Conservation (phyloP, 2,329 filamentous ascomycete genomes). For the Talaromyces sp. region DNA sequence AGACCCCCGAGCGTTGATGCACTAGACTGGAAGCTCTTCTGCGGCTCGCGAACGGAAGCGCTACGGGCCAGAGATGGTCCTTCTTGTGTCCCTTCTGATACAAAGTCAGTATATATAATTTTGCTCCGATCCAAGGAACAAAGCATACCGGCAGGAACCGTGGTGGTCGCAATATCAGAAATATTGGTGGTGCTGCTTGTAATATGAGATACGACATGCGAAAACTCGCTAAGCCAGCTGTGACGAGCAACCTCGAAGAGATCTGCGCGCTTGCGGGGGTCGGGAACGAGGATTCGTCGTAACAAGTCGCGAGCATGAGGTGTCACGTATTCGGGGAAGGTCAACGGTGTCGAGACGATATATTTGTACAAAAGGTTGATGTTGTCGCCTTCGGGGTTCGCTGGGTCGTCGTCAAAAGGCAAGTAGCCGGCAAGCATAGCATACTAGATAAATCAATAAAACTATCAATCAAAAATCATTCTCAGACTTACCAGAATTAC, state of each 20-base stretch:
- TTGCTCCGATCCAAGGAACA: slow-evolving; percentile 13
- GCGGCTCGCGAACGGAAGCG: slow-evolving; percentile 83
- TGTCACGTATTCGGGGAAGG: slow-evolving; percentile 97
- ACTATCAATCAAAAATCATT: background rate
- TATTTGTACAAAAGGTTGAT: slow-evolving; percentile 99
- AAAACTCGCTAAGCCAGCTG: slow-evolving; percentile 96
- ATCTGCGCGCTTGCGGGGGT: slow-evolving; percentile 90
- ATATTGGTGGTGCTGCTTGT: slow-evolving; percentile 90
- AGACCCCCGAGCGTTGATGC: slow-evolving; percentile 54
- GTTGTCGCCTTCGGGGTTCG: slow-evolving; percentile 97
- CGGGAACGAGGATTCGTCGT: slow-evolving; percentile 87
- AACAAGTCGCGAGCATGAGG: slow-evolving; percentile 91
- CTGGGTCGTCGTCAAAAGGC: slow-evolving; percentile 95
- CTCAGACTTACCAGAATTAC: slow-evolving; percentile 71
- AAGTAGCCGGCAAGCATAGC: slow-evolving; percentile 97
- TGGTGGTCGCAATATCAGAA: slow-evolving; percentile 76
- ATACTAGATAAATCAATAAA: slow-evolving; percentile 57
- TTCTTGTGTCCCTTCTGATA: slow-evolving; percentile 49
- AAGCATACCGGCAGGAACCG: slow-evolving; percentile 55
- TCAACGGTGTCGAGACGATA: slow-evolving; percentile 93
- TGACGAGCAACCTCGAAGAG: slow-evolving; percentile 95
- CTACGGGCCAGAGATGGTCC: slow-evolving; percentile 68
- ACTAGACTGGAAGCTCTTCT: slow-evolving; percentile 57
- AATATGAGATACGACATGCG: slow-evolving; percentile 94
- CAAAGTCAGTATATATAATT: background rate